A percentile compares a stretch with the other conserved stretches of the same genome.
Evolutionary conservation across 1,139 yeast species (phyloP).

Genomic region (Protomyces arabidopsidicola): DNA sequence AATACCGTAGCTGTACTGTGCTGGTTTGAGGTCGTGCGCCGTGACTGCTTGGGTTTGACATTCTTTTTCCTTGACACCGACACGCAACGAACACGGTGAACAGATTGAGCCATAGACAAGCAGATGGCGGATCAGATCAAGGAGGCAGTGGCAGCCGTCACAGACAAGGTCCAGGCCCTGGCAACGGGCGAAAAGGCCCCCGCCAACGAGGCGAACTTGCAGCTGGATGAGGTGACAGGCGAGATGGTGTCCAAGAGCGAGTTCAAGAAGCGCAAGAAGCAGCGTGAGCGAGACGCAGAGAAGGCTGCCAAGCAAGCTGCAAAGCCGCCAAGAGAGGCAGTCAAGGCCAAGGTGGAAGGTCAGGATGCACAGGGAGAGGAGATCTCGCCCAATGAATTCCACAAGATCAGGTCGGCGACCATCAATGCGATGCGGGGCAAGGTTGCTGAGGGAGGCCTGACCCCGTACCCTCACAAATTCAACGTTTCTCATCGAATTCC

Average conservation of each 20-base stretch:
- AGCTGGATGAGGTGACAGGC: conserved; percentile 90
- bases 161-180: conserved; percentile 8
- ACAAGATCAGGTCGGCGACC: conserved; percentile 88
- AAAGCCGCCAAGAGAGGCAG: conserved; percentile 44
- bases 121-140: conserved; percentile 18
- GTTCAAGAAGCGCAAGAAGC: conserved; percentile 91
- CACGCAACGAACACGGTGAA: neutral
- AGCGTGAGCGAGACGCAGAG: conserved; percentile 69
- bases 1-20: neutral
- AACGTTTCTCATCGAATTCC: conserved; percentile 61
- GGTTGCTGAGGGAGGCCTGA: conserved; percentile 55
- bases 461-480: conserved; percentile 98
- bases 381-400: conserved; percentile 82
- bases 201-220: conserved; percentile 55
- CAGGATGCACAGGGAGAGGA: conserved; percentile 71
- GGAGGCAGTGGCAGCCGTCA: conserved; percentile 10
- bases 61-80: neutral
- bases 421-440: conserved; percentile 63
- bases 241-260: conserved; percentile 96
- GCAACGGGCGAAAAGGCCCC: neutral
- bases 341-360: conserved; percentile 40
- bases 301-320: conserved; percentile 66
- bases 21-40: neutral
- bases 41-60: neutral
- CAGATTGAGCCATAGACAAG: neutral